phyloP scores from a whole-genome alignment of 2,329 filamentous ascomycete genomes.

The Cladosporium sp. region DNA sequence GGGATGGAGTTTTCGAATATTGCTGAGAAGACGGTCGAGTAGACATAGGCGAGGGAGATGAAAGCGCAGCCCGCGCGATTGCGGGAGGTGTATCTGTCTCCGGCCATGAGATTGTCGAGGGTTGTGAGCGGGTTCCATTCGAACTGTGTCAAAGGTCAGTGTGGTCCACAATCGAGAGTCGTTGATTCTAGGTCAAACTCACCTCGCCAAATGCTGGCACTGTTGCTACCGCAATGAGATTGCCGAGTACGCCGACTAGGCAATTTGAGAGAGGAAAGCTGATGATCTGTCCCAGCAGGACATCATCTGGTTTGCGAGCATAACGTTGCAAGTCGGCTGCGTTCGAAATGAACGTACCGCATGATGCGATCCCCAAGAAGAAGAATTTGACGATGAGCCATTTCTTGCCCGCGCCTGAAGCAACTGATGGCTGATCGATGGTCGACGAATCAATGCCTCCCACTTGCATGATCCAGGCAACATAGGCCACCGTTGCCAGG shows the following conservation, averaged over 20 bases:
- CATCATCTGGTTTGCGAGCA: background rate
- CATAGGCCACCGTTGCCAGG: background rate
- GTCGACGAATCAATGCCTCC: background rate
- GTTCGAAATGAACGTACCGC: background rate
- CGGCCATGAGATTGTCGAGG: background rate
- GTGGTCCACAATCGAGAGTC: background rate
- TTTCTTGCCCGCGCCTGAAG: background rate
- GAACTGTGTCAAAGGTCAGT: background rate
- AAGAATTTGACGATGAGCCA: background rate
- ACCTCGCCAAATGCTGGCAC: background rate
- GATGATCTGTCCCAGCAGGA: background rate
- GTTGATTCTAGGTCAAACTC: background rate
- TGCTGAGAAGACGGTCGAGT: background rate
- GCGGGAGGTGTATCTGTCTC: background rate
- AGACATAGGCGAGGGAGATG: background rate
- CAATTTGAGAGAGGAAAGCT: background rate
- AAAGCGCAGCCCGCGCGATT: background rate
- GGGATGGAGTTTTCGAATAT: slow-evolving; percentile 51
- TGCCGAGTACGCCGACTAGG: background rate
- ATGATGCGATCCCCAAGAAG: background rate
- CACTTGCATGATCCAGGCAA: background rate
- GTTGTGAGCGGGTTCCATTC: background rate
- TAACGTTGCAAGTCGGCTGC: background rate
- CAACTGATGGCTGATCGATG: background rate
- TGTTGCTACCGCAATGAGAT: background rate